phyloP scores from a whole-genome alignment of 2,329 filamentous ascomycete species.

The Phialocephala subalpina region DNA sequence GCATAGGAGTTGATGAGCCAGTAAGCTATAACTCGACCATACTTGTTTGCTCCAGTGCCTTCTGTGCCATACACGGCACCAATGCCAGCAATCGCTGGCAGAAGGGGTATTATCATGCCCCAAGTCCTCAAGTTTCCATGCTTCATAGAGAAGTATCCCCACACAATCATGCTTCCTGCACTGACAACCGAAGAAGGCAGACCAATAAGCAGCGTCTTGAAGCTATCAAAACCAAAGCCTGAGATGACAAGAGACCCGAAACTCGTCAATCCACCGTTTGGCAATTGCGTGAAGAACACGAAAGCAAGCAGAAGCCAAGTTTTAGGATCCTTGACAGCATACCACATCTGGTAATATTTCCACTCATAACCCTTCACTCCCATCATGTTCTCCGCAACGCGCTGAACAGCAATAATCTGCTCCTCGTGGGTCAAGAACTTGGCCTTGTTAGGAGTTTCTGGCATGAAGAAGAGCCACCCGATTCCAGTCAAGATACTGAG shows the following conservation, averaged over 20 bases:
- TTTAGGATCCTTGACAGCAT: constrained; percentile 7
- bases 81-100: constrained; percentile 9
- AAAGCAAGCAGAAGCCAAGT: constrained; percentile 12
- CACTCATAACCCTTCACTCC: constrained; percentile 9
- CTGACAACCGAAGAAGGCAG: constrained; percentile 13
- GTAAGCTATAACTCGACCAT: constrained; percentile 12
- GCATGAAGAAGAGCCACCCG: constrained; percentile 6
- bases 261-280: constrained; percentile 11
- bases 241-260: constrained; percentile 12
- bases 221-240: constrained; percentile 12
- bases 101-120: constrained; percentile 14
- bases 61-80: constrained; percentile 12
- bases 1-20: constrained; percentile 17
- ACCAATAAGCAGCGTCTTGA: constrained; percentile 12
- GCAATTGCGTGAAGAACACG: constrained; percentile 11
- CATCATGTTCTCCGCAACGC: constrained; percentile 15
- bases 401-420: constrained; percentile 1
- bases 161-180: constrained; percentile 15
- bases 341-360: constrained; percentile 15
- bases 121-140: constrained; percentile 12
- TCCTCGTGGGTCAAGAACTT: constrained; percentile 14
- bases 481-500: constrained; percentile 6
- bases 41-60: constrained; percentile 13
- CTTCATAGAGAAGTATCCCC: constrained; percentile 16
- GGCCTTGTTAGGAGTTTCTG: constrained; percentile 7